These are phyloP conservation scores for Nicotiana sylvestris DNA, from an alignment of 257 asterid species.

Conservation along the genomic window DNA sequence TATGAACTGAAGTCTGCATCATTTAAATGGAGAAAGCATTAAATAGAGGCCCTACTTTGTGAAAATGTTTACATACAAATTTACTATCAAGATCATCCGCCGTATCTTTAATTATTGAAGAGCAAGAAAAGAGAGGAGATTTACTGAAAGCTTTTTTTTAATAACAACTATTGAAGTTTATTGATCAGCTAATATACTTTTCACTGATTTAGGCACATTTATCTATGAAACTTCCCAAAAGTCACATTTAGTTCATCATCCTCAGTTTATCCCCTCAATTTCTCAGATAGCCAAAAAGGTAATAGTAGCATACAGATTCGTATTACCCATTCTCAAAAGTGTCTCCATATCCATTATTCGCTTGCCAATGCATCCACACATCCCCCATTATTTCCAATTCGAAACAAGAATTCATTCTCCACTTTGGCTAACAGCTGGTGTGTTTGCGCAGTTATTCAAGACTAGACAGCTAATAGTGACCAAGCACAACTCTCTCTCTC, in stretches of 20 bases:
- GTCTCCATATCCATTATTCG: not conserved
- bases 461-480: not conserved
- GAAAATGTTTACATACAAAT: not conserved
- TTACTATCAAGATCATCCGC: not conserved
- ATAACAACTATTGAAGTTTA: constrained; percentile 4
- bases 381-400: not conserved
- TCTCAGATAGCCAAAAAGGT: not conserved
- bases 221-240: not conserved
- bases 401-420: not conserved
- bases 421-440: not conserved
- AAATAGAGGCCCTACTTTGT: constrained; percentile 1
- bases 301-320: not conserved
- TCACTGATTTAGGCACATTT: not conserved
- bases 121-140: not conserved
- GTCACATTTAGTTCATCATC: not conserved
- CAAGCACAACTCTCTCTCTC: not conserved
- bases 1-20: not conserved
- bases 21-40: not conserved
- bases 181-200: not conserved
- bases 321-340: not conserved
- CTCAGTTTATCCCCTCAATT: not conserved
- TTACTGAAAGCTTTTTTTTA: not conserved
- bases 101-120: not conserved
- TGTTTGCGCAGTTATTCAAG: not conserved
- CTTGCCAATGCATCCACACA: not conserved